Conservation (phyloP, 2,329 filamentous ascomycete genomes). For the Pseudohalonectria lignicola region DNA sequence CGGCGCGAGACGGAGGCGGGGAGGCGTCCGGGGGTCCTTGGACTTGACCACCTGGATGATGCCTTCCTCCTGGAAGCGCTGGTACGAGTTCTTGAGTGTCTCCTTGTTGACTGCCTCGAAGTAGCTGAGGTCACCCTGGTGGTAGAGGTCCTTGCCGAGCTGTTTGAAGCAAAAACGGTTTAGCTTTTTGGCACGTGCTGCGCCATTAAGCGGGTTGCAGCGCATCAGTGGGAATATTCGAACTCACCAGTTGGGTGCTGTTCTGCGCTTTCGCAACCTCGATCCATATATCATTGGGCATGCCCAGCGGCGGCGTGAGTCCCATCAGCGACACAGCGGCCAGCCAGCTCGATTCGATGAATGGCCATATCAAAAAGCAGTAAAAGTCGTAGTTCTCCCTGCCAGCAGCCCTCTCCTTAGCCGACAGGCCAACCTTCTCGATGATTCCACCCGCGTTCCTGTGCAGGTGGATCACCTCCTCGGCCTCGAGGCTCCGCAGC, state of each 20-base stretch:
- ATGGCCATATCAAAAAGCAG: slow-evolving; percentile 97
- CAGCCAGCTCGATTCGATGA: slow-evolving; percentile 90
- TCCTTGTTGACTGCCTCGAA: slow-evolving; percentile 99
- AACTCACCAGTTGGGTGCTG: slow-evolving; percentile 63
- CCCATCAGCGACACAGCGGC: slow-evolving; percentile 82
- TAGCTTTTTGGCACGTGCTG: slow-evolving; percentile 9
- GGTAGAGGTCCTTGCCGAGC: slow-evolving; percentile 92
- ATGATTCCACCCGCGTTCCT: slow-evolving; percentile 42
- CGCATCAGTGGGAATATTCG: neutral
- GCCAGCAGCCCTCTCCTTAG: slow-evolving; percentile 64
- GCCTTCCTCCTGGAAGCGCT: slow-evolving; percentile 80
- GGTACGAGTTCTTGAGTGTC: slow-evolving; percentile 86
- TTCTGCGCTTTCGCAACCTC: slow-evolving; percentile 68
- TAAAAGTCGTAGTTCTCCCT: slow-evolving; percentile 98
- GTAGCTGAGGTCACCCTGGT: slow-evolving; percentile 93
- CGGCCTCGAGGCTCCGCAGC: slow-evolving; percentile 63
- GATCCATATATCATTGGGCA: slow-evolving; percentile 64
- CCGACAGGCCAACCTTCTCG: slow-evolving; percentile 61
- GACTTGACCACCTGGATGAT: slow-evolving; percentile 67
- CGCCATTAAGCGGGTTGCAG: too few species aligned
- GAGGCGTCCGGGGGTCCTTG: slow-evolving; percentile 50
- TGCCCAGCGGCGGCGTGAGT: slow-evolving; percentile 57
- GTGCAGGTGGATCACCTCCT: slow-evolving; percentile 63
- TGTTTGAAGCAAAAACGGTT: slow-evolving; percentile 27
- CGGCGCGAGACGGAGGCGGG: slow-evolving; percentile 56